Percentiles rank a stretch among this genome's conserved stretches.
Conservation (phyloP, 164 flowering plant species). For the Magnolia changhungtana region DNA sequence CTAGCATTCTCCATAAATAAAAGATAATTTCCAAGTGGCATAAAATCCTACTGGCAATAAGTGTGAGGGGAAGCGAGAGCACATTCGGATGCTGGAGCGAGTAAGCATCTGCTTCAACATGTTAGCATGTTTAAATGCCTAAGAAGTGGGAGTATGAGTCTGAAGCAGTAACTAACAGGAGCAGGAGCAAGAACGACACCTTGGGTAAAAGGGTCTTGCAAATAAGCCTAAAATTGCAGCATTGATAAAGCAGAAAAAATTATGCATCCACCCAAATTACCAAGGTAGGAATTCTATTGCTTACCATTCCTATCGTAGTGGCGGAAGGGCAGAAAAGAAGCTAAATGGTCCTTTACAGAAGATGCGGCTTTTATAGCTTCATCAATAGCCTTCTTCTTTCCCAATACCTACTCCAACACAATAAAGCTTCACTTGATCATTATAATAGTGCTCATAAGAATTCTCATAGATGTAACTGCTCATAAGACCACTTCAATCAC, state of each 20-base stretch:
- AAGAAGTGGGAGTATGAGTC: background rate
- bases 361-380: slow-evolving; percentile 53
- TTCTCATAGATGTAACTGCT: background rate
- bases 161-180: background rate
- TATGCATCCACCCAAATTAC: background rate
- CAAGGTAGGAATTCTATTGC: background rate
- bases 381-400: slow-evolving; percentile 60
- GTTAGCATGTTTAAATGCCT: background rate
- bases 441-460: background rate
- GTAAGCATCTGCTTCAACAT: background rate
- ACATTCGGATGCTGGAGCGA: background rate
- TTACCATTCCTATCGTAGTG: slow-evolving; percentile 52
- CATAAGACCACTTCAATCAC: background rate
- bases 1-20: too few relatives aligned
- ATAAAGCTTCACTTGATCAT: background rate
- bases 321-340: slow-evolving; percentile 45
- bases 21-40: background rate
- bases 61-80: too few relatives aligned
- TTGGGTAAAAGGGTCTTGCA: background rate
- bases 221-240: background rate
- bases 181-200: background rate
- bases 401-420: slow-evolving; percentile 39
- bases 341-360: slow-evolving; percentile 49
- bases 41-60: background rate
- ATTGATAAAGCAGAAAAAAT: background rate